Base-by-base conservation (phyloP, 2,329 filamentous ascomycete species). In the Sclerotinia glacialis region DNA sequence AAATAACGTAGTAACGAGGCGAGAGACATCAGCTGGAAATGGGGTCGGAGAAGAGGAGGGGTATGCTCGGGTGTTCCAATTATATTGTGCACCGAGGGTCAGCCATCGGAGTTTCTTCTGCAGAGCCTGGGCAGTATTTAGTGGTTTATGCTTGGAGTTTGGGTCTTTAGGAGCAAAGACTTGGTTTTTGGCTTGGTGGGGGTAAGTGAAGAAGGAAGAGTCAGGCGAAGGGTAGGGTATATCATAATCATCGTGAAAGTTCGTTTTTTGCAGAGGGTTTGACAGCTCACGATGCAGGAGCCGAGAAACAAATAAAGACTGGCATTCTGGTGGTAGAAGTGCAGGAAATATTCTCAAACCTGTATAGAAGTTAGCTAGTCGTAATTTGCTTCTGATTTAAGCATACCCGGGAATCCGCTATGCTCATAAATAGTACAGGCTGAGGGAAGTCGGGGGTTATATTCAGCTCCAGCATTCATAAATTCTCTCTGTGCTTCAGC, bases 1-100 rank as follows among this genome's bases (percentile, higher is more conserved):
- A 71, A 97, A 98, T 0, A 95, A 78, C 0, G 79, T 79, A 56
- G 86, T 83, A 0, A 97, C 80, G 8, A 97, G 84, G 0, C 76
- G 76, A 3, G 86, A 86, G 56, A 96, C 83, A 74, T 97, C 93
- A 0, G 77, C 53, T 0, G 94, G 94, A 71, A 97, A 97, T 0
- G 80, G 75, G 0, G 92, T 92, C 0, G 90, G 88, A 5, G 78
- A 70, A 5, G 83, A 81, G 2, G 81, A 77, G 0, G 93, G 91
- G 74, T 98, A 98, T 9, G 86, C 80, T 70, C 96, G 93, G 63
- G 86, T 85, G 0, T 92, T 94, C 95, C 94, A 97, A 79, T 98
- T 90, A 77, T 98, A 98, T 78, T 98, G 94, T 0, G 92, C 92
- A 56, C 94, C 94, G 1, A 98, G 85, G 0, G 94, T 98, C 37